Evolutionary conservation across 2,329 filamentous ascomycete genomes (phyloP).

Genomic region (Myotisia sp.): DNA sequence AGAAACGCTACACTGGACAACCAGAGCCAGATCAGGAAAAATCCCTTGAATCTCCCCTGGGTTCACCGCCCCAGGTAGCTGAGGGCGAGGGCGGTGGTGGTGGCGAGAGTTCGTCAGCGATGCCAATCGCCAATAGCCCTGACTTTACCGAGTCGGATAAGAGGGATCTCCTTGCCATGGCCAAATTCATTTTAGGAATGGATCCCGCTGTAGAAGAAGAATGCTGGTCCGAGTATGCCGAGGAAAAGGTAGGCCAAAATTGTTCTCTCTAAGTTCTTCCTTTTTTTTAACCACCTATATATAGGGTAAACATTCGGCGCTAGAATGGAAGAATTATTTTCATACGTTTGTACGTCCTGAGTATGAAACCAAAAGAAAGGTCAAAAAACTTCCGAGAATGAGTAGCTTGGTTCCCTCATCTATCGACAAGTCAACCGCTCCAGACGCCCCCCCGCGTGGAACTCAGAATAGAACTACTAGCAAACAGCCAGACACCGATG

Average conservation of each 20-base stretch:
- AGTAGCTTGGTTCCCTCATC: too few relatives aligned
- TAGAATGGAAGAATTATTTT: constrained; percentile 10
- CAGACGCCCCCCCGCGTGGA: too few relatives aligned
- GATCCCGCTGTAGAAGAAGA: constrained; percentile 11
- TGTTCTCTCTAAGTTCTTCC: background rate
- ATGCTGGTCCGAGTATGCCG: constrained; percentile 16
- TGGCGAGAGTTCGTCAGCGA: too few relatives aligned
- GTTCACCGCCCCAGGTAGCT: too few relatives aligned
- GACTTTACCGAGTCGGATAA: constrained; percentile 15
- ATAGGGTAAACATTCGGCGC: constrained; percentile 7
- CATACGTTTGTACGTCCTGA: constrained; percentile 9
- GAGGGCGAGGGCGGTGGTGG: too few relatives aligned
- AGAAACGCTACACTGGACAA: constrained; percentile 11
- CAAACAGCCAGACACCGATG: too few relatives aligned
- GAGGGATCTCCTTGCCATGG: constrained; percentile 14
- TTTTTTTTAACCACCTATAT: background rate
- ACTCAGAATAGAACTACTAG: too few relatives aligned
- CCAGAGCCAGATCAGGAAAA: background rate
- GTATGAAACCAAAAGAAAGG: constrained; percentile 4
- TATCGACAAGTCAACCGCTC: too few relatives aligned
- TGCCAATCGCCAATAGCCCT: too few relatives aligned
- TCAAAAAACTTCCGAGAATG: background rate
- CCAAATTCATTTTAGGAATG: constrained; percentile 14
- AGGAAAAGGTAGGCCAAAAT: constrained; percentile 11
- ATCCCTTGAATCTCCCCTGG: too few relatives aligned